Conservation (phyloP, 1,139 yeast species). For the Yamadazyma siamensis region DNA sequence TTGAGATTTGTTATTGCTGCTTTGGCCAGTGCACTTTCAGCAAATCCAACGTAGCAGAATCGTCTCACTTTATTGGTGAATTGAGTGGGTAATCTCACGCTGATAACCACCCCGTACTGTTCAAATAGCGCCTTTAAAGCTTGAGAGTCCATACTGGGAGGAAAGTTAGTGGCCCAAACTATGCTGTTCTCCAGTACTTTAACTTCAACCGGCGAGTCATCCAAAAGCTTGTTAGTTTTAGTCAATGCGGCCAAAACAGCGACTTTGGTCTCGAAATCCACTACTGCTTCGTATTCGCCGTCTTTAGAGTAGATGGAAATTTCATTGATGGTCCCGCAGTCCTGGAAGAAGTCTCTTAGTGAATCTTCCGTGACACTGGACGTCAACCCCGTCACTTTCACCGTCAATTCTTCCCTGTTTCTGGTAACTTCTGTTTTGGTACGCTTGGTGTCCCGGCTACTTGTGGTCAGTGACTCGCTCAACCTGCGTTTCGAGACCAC, state of each 20-base stretch:
- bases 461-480: no score
- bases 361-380: constrained; percentile 23
- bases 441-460: background rate
- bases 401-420: constrained; percentile 55
- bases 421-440: constrained; percentile 20
- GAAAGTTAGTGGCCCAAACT: constrained; percentile 71
- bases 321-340: constrained; percentile 52
- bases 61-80: constrained; percentile 55
- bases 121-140: constrained; percentile 43
- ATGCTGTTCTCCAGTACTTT: constrained; percentile 44
- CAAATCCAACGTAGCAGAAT: constrained; percentile 72
- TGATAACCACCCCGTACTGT: constrained; percentile 43
- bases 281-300: constrained; percentile 29
- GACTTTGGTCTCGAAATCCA: constrained; percentile 54
- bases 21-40: constrained; percentile 42
- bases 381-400: constrained; percentile 45
- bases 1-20: constrained; percentile 45
- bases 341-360: constrained; percentile 46
- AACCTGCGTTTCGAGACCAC: background rate
- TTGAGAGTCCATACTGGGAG: constrained; percentile 49
- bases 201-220: constrained; percentile 44
- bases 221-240: constrained; percentile 48
- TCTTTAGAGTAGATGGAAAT: constrained; percentile 27
- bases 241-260: constrained; percentile 61
- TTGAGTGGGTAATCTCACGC: constrained; percentile 67